Conservation (phyloP, 371 early-diverging fungal species). For the Apophysomyces ossiformis region DNA sequence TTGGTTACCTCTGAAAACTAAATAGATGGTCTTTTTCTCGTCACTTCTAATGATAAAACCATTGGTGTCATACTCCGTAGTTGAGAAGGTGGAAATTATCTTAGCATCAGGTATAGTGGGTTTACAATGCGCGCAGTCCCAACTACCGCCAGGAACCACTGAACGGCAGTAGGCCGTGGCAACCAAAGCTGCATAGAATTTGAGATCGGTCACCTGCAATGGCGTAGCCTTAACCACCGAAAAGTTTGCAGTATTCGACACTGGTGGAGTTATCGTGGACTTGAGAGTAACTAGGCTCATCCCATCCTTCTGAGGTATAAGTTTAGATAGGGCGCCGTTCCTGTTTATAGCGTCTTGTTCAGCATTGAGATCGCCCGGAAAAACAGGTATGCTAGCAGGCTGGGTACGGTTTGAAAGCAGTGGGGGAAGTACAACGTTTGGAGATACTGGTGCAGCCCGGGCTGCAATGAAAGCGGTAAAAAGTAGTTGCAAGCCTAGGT, state of each 20-base stretch:
- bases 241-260: neutral
- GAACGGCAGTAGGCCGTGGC: conserved; percentile 21
- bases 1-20: conserved; percentile 19
- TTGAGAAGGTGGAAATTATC: conserved; percentile 11
- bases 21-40: conserved; percentile 9
- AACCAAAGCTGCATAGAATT: conserved; percentile 20
- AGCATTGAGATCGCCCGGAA: conserved; percentile 1
- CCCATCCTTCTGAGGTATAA: conserved; percentile 2
- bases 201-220: neutral
- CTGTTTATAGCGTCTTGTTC: neutral
- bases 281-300: neutral
- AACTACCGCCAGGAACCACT: conserved; percentile 17
- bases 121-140: conserved; percentile 21
- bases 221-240: neutral
- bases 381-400: neutral
- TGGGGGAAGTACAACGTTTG: neutral
- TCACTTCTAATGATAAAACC: conserved; percentile 19
- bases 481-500: neutral
- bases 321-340: neutral
- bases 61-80: conserved; percentile 15
- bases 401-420: neutral
- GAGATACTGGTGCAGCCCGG: neutral
- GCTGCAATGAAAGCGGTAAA: neutral
- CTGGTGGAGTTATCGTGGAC: neutral
- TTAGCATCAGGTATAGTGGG: conserved; percentile 10